phyloP scores from a whole-genome alignment of 2,329 filamentous ascomycete genomes.

The Aspergillus brunneoviolaceus region DNA sequence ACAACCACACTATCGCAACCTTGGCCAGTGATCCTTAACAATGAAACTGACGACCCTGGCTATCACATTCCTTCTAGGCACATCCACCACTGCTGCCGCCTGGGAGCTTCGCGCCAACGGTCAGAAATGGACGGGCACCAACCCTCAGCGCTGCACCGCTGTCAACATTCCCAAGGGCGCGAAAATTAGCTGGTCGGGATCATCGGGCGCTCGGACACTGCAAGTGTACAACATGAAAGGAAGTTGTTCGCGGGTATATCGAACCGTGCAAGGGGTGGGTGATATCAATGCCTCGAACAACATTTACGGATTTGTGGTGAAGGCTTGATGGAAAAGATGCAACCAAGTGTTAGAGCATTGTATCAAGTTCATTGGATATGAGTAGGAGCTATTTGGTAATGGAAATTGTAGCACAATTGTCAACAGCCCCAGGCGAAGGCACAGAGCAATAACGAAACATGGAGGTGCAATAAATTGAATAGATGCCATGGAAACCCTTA shows the following conservation, averaged over 20 bases:
- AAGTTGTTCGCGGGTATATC: neutral
- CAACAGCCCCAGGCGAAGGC: no score
- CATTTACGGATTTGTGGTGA: neutral
- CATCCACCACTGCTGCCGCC: neutral
- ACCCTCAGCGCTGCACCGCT: neutral
- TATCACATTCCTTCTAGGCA: neutral
- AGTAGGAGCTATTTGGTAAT: no score
- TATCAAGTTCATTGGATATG: no score
- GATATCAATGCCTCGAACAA: neutral
- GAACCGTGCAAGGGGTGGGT: neutral
- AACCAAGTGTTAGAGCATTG: no score
- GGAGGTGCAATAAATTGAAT: no score
- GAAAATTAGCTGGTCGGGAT: neutral
- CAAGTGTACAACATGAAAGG: neutral
- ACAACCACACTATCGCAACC: no score
- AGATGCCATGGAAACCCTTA: no score
- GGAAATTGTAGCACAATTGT: no score
- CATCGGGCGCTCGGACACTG: neutral
- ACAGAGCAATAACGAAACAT: no score
- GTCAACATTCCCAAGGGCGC: neutral
- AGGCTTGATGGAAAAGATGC: neutral
- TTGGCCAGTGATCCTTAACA: neutral
- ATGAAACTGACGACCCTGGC: neutral
- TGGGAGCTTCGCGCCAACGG: neutral
- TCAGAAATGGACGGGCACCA: neutral